A percentile compares a stretch with the other conserved stretches of the same genome.
Conservation (phyloP, 2,329 filamentous ascomycete species). For the Pestalotiopsis sp. region DNA sequence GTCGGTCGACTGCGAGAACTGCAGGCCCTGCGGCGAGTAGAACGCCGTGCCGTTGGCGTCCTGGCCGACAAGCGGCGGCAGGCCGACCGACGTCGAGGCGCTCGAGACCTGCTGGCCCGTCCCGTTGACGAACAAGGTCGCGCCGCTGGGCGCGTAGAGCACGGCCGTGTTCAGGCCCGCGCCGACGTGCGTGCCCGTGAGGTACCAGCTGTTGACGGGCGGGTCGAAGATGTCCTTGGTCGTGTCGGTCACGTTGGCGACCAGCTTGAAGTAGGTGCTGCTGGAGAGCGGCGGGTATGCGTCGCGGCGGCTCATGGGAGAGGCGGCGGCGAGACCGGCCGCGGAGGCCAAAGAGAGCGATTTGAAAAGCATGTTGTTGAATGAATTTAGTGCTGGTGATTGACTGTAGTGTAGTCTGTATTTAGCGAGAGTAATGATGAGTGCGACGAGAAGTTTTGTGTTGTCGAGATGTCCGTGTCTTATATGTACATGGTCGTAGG, state of each 20-base stretch:
- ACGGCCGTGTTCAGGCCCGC: conserved; percentile 4
- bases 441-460: neutral
- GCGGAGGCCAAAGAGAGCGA: neutral
- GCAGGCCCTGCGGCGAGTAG: conserved; percentile 6
- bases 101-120: conserved; percentile 11
- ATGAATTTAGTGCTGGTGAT: neutral
- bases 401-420: neutral
- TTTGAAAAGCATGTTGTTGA: conserved; percentile 2
- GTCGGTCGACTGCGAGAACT: neutral
- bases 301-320: neutral
- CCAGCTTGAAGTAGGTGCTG: neutral
- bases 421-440: neutral
- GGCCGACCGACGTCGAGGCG: conserved; percentile 4
- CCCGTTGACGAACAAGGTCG: conserved; percentile 11
- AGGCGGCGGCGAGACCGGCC: conserved; percentile 6
- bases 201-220: conserved; percentile 7
- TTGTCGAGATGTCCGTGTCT: neutral
- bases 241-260: conserved; percentile 10
- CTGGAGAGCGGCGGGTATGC: conserved; percentile 6
- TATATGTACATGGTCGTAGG: neutral
- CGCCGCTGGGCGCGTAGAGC: neutral
- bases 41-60: neutral
- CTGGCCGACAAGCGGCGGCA: neutral
- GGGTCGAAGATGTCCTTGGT: conserved; percentile 9
- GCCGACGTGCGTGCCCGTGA: conserved; percentile 1